Evolutionary conservation across 441 rosid genomes (phyloP).

Genomic region (Eutrema salsugineum): DNA sequence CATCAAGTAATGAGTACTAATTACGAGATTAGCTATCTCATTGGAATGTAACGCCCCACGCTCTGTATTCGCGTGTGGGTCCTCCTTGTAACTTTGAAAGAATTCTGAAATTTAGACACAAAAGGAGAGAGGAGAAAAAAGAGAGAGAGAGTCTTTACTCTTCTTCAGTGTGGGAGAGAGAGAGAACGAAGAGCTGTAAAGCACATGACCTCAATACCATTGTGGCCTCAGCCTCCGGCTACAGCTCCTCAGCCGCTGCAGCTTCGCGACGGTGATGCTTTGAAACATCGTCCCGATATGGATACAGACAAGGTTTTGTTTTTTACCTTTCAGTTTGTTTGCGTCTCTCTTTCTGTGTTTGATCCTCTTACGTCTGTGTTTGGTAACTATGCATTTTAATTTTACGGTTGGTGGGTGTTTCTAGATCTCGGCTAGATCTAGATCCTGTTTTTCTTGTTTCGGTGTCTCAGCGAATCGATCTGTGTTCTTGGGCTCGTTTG

Average conservation of each 20-base stretch:
- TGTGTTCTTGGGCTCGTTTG: neutral
- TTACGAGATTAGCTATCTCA: neutral
- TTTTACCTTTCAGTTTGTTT: neutral
- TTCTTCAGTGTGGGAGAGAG: slow-evolving; percentile 5
- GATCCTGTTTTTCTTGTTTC: neutral
- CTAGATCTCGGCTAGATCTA: slow-evolving; percentile 41
- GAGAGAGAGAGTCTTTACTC: slow-evolving; percentile 11
- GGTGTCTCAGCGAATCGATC: slow-evolving; percentile 19
- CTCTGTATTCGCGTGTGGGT: neutral
- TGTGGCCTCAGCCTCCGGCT: slow-evolving; percentile 42
- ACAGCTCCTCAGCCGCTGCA: slow-evolving; percentile 28
- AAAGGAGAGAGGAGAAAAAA: slow-evolving; percentile 1
- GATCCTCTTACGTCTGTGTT: slow-evolving; percentile 1
- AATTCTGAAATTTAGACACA: slow-evolving; percentile 7
- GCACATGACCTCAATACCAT: slow-evolving; percentile 55
- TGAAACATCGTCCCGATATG: slow-evolving; percentile 39
- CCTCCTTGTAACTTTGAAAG: neutral
- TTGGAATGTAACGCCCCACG: neutral
- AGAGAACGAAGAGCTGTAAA: slow-evolving; percentile 31
- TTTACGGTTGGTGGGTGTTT: neutral
- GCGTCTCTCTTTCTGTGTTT: neutral
- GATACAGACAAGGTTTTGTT: slow-evolving; percentile 51
- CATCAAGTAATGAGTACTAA: neutral
- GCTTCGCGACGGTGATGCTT: slow-evolving; percentile 35
- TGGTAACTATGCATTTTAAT: slow-evolving; percentile 1